These are phyloP conservation scores for Cylindricascospora bacillispora DNA, from an alignment of 1,139 yeast species.

Conservation along the genomic window DNA sequence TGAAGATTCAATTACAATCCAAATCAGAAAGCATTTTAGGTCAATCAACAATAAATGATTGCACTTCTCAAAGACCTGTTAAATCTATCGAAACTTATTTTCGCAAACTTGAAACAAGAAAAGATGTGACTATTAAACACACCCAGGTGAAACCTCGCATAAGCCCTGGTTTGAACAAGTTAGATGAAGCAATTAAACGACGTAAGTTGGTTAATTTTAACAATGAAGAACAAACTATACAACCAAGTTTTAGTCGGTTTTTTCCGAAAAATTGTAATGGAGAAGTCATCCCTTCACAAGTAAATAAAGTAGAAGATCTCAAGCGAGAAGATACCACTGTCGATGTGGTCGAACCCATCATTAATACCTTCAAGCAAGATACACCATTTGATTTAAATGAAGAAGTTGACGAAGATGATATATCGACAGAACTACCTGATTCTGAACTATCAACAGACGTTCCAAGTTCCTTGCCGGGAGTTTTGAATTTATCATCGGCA, in stretches of 20 bases:
- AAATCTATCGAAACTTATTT: conserved; percentile 7
- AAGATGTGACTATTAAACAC: conserved; percentile 1
- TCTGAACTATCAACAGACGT: conserved; percentile 18
- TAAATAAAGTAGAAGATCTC: background rate
- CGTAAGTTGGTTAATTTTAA: conserved; percentile 1
- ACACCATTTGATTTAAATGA: background rate
- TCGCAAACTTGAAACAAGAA: conserved; percentile 1
- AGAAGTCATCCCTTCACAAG: background rate
- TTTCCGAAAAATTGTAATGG: background rate
- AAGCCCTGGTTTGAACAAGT: conserved; percentile 4
- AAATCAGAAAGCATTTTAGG: conserved; percentile 20
- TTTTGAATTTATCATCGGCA: too few relatives aligned
- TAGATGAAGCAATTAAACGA: conserved; percentile 4
- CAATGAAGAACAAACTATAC: background rate
- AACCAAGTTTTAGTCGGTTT: background rate
- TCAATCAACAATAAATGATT: background rate
- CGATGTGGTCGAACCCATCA: background rate
- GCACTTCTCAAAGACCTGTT: conserved; percentile 1
- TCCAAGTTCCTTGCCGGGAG: conserved; percentile 27
- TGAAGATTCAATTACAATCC: conserved; percentile 15
- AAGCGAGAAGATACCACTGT: background rate
- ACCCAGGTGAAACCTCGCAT: too few relatives aligned
- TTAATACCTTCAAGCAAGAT: background rate
- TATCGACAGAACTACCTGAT: conserved; percentile 19
- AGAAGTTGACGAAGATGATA: conserved; percentile 6